Conservation (phyloP, 2,329 filamentous ascomycete species). For the Claviceps cyperi region DNA sequence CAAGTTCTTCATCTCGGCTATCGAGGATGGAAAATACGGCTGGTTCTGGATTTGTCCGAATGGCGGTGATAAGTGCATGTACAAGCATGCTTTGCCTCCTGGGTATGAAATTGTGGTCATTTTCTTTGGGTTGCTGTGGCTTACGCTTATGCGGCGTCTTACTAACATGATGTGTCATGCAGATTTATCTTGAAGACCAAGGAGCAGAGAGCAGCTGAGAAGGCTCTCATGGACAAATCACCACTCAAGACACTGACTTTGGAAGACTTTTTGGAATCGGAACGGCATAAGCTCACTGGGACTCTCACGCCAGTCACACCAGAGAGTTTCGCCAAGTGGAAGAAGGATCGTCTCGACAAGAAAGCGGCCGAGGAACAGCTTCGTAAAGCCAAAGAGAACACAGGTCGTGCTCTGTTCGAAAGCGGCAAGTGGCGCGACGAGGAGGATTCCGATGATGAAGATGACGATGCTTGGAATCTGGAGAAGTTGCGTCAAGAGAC, state of each 20-base stretch:
- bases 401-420: conserved; percentile 88
- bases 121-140: not conserved
- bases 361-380: conserved; percentile 90
- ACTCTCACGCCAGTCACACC: conserved; percentile 85
- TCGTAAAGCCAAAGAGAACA: conserved; percentile 83
- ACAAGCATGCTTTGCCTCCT: conserved; percentile 85
- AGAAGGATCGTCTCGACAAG: conserved; percentile 86
- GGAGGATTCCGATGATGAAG: conserved; percentile 45
- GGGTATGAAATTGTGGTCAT: conserved; percentile 47
- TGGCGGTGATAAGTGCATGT: conserved; percentile 95
- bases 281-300: conserved; percentile 88
- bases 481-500: conserved; percentile 76
- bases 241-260: conserved; percentile 87
- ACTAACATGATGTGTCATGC: conserved; percentile 7
- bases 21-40: conserved; percentile 96
- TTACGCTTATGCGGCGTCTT: conserved; percentile 8
- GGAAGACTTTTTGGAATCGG: conserved; percentile 93
- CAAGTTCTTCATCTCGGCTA: conserved; percentile 95
- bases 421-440: conserved; percentile 79
- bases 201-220: conserved; percentile 89
- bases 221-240: conserved; percentile 89
- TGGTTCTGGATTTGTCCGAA: conserved; percentile 99
- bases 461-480: conserved; percentile 62
- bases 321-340: conserved; percentile 92
- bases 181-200: conserved; percentile 97